Evolutionary conservation across 306 rosid species (phyloP), one percentile per base, ranked within the genome.

Genomic region (Pyrus betulifolia): DNA sequence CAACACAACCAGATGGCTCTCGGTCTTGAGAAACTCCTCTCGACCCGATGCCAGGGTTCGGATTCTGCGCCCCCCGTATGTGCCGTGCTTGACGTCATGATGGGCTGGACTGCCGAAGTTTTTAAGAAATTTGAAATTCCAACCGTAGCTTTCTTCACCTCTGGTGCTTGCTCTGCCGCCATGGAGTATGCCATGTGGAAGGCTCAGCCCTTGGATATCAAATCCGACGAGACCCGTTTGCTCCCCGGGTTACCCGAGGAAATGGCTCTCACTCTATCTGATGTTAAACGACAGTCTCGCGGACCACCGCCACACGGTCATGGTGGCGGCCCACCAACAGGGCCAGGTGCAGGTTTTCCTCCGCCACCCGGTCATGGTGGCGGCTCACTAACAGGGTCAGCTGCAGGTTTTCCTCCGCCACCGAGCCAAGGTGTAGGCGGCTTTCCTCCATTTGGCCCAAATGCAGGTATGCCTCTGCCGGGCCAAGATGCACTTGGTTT

Each of bases 151-250:
- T 81, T 91, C 79, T 88, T 89, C 80, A 91, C 97, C 52, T 82
- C 89, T 28, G 90, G 87, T 10, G 93, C 91, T 2, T 85, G 85
- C 85, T 77, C 93, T 1, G 81, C 86, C 1, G 88, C 95, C 17
- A 62, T 91, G 69, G 97, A 86, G 61, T 42, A 77, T 4, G 91
- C 91, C 42, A 1, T 13, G 38, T 88, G 90, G 93, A 91, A 88
- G 76, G 82, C 85, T n/a, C 83, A 77, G 0, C 75, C 84, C 5
- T 51, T 80, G 6, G 85, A 86, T 7, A 4, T 91, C 17, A 83
- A 82, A 57, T 85, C 88, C 17, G 85, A 80, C 0, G 88, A 91
- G 80, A 75, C 54, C 73, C 80, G 78, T 62, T 79, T 81, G 23
- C 74, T 91, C 0, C 88, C 90, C 12, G 95, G 88, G 18, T 77